phyloP scores from a whole-genome alignment of 1,139 yeast genomes.

The Zygosaccharomyces pseudobailii region DNA sequence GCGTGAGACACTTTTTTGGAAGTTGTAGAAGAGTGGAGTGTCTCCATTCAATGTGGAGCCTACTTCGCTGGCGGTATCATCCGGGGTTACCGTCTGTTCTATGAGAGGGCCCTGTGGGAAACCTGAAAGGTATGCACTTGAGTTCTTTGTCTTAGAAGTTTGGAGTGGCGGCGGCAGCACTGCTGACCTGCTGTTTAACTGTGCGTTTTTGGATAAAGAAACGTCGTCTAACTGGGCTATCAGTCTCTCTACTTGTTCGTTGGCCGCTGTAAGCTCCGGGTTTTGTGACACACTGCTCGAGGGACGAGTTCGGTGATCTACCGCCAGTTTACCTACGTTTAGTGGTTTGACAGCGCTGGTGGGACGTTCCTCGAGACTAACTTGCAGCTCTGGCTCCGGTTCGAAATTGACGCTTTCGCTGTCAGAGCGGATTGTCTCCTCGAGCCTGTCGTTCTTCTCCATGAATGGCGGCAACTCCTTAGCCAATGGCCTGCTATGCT shows the following conservation, averaged over 20 bases:
- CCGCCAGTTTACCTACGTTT: background rate
- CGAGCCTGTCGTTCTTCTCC: background rate
- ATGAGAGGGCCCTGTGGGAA: conserved; percentile 6
- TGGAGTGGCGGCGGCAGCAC: conserved; percentile 5
- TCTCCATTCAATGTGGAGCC: conserved; percentile 4
- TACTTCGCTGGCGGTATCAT: conserved; percentile 1
- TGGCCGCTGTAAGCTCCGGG: conserved; percentile 14
- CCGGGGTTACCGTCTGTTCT: conserved; percentile 5
- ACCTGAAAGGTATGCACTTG: conserved; percentile 28
- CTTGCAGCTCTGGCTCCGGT: conserved; percentile 17
- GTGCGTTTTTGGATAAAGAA: conserved; percentile 25
- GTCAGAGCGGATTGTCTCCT: background rate
- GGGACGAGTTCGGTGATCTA: background rate
- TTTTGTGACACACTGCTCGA: background rate
- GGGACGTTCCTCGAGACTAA: background rate
- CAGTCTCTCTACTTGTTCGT: conserved; percentile 27
- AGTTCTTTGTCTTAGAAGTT: conserved; percentile 17
- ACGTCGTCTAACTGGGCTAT: conserved; percentile 32
- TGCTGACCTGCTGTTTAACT: conserved; percentile 5
- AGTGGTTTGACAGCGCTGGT: background rate
- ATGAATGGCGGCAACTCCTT: background rate
- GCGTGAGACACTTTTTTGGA: conserved; percentile 5
- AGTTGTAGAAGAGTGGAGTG: conserved; percentile 22
- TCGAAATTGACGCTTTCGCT: conserved; percentile 17
- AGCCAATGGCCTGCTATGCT: background rate